Conservation (phyloP, 164 flowering plant genomes). For the Liquidambar formosana region DNA sequence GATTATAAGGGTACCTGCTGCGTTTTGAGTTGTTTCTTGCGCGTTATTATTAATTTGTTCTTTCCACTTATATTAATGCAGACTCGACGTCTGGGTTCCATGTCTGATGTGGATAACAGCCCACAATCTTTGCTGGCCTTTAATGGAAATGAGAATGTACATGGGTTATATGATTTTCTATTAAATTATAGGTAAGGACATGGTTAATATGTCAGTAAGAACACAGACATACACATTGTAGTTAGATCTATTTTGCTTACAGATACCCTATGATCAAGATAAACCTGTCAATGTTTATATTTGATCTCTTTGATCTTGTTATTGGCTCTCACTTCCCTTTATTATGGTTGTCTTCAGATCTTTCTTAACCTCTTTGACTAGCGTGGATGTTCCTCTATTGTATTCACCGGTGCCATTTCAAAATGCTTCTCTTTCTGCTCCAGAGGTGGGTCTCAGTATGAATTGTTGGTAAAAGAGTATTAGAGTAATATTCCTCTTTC, state of each 20-base stretch:
- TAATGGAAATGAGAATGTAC: conserved; percentile 66
- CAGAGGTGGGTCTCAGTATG: conserved; percentile 62
- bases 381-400: conserved; percentile 77
- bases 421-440: conserved; percentile 79
- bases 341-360: conserved; percentile 48
- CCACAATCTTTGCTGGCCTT: conserved; percentile 77
- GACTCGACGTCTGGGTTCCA: conserved; percentile 57
- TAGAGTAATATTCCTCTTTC: not conserved
- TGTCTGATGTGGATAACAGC: conserved; percentile 68
- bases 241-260: not conserved
- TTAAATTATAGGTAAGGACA: conserved; percentile 75
- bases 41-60: not conserved
- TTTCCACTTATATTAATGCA: conserved; percentile 31
- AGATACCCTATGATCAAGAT: not conserved
- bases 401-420: conserved; percentile 82
- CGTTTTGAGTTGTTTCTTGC: not conserved
- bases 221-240: not conserved
- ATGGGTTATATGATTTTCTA: conserved; percentile 79
- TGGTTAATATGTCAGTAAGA: not conserved
- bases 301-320: not conserved
- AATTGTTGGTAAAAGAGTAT: not conserved
- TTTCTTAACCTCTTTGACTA: conserved; percentile 53
- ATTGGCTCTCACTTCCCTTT: conserved; percentile 18
- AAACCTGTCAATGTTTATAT: not conserved
- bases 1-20: not conserved